phyloP scores from a whole-genome alignment of 257 asterid genomes.

The Gentiana straminea region DNA sequence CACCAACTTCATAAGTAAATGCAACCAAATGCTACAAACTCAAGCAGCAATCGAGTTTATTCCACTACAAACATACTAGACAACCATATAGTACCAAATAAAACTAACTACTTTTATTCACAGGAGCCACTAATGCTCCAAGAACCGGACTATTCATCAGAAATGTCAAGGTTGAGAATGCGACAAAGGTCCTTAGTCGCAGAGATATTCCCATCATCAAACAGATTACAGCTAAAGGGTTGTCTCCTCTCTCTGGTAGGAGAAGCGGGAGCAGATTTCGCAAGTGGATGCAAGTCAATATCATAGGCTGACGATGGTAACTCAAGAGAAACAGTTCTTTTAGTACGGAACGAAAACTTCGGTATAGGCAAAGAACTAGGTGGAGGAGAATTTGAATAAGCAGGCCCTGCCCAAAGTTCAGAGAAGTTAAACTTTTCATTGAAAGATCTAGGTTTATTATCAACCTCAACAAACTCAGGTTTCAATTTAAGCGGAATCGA shows the following conservation, averaged over 20 bases:
- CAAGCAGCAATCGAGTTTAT: constrained; percentile 22
- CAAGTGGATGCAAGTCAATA: constrained; percentile 32
- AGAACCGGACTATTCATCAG: constrained; percentile 35
- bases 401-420: constrained; percentile 99
- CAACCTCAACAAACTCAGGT: constrained; percentile 7
- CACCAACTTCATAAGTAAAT: constrained; percentile 19
- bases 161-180: constrained; percentile 81
- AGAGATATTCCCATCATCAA: constrained; percentile 38
- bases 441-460: constrained; percentile 8
- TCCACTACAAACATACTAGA: constrained; percentile 36
- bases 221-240: constrained; percentile 22
- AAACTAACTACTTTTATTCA: constrained; percentile 28
- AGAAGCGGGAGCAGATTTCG: constrained; percentile 82
- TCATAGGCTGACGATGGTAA: constrained; percentile 38
- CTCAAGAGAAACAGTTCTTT: constrained; percentile 70
- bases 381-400: constrained; percentile 88
- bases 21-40: constrained; percentile 11
- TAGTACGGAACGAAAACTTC: constrained; percentile 56
- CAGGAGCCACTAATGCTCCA: constrained; percentile 29
- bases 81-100: constrained; percentile 18
- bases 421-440: constrained; percentile 35
- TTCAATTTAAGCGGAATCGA: constrained; percentile 40
- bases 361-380: constrained; percentile 97
- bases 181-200: constrained; percentile 92
- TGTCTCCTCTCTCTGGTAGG: constrained; percentile 54